phyloP scores from a whole-genome alignment of 139 green algal species.

The Chlorella sp. region DNA sequence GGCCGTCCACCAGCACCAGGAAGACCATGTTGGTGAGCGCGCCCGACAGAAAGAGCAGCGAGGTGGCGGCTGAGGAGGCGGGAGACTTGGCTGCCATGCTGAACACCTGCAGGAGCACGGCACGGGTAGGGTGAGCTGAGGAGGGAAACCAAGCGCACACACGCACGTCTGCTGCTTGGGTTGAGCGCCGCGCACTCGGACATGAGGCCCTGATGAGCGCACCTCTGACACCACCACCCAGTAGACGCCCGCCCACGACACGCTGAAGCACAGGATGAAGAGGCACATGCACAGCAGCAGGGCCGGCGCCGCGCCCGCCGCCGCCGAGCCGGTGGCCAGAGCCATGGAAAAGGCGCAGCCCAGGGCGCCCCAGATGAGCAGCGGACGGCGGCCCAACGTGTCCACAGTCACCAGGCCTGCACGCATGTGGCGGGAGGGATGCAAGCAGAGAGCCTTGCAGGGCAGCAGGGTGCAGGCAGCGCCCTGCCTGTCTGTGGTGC shows the following conservation, averaged over 20 bases:
- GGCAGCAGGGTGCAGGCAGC: no score
- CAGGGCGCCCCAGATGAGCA: slow-evolving; percentile 63
- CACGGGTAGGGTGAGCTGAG: not conserved
- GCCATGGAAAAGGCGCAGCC: slow-evolving; percentile 23
- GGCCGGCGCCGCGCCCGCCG: not conserved
- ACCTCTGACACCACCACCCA: slow-evolving; percentile 76
- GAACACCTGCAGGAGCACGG: slow-evolving; percentile 50
- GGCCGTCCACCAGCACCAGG: slow-evolving; percentile 39
- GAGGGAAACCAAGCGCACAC: no score
- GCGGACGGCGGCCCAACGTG: slow-evolving; percentile 53
- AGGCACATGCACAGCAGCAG: slow-evolving; percentile 56
- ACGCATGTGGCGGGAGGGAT: no score
- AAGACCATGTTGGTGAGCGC: slow-evolving; percentile 65
- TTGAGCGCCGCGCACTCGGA: no score
- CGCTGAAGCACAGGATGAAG: slow-evolving; percentile 60
- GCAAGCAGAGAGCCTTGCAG: no score
- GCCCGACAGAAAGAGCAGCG: slow-evolving; percentile 57
- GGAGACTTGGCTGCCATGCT: slow-evolving; percentile 58
- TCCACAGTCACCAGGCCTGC: slow-evolving; percentile 60
- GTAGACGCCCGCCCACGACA: slow-evolving; percentile 48
- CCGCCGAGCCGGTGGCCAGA: slow-evolving; percentile 14
- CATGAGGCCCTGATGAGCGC: no score
- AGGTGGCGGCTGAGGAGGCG: slow-evolving; percentile 47
- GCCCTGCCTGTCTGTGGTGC: no score
- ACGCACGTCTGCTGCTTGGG: no score